Conservation (phyloP, 2,329 filamentous ascomycete genomes). For the Chaetoscypha palmicola region DNA sequence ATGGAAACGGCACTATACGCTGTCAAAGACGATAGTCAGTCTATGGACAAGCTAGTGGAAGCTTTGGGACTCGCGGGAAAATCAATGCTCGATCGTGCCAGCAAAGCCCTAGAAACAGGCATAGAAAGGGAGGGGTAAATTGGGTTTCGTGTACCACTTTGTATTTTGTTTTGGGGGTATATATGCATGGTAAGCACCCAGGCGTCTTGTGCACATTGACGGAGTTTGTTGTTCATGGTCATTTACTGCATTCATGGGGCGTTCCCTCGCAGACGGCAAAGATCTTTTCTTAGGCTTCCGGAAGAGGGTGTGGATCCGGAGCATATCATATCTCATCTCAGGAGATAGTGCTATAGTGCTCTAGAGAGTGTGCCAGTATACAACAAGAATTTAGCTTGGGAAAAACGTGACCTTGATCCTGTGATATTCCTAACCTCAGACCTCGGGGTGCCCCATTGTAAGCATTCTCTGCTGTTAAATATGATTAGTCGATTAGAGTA, state of each 20-base stretch:
- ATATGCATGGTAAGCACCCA: not conserved
- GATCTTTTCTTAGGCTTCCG: no score
- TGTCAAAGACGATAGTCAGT: constrained; percentile 23
- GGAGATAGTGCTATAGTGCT: no score
- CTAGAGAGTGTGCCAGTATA: no score
- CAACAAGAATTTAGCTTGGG: no score
- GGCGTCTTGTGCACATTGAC: no score
- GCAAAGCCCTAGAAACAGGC: constrained; percentile 11
- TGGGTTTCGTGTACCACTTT: not conserved
- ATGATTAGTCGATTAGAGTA: no score
- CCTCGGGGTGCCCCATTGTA: no score
- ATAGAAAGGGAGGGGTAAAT: not conserved
- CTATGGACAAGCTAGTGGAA: constrained; percentile 24
- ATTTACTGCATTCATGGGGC: not conserved
- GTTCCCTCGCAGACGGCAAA: not conserved
- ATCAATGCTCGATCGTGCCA: constrained; percentile 19
- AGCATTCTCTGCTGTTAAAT: no score
- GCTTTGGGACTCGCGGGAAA: constrained; percentile 18
- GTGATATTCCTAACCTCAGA: no score
- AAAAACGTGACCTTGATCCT: no score
- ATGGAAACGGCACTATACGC: constrained; percentile 22
- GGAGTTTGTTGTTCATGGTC: not conserved
- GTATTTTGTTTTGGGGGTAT: not conserved
- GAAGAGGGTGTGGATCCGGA: no score
- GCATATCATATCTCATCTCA: no score